phyloP scores from a whole-genome alignment of 140 eudicot genomes.

The Senecio squalidus region DNA sequence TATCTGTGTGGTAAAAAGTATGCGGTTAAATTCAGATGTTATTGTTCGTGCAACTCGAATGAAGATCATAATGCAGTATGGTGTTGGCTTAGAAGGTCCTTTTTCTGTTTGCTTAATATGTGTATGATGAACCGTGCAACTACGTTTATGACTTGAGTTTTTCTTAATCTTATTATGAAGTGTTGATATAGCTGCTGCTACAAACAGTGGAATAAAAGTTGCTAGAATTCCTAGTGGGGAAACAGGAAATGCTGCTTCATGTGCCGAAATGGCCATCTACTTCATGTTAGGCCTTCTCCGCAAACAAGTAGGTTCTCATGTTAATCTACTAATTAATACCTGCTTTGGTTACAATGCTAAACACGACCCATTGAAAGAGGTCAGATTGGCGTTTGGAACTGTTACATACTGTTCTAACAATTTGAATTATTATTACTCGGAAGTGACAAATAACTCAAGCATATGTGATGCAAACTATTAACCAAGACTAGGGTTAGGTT shows the following conservation, averaged over 20 bases:
- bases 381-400: background rate
- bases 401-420: too few relatives aligned
- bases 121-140: background rate
- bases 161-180: slow-evolving; percentile 32
- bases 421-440: too few relatives aligned
- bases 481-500: too few relatives aligned
- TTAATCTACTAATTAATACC: background rate
- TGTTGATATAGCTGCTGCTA: slow-evolving; percentile 72
- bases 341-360: background rate
- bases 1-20: slow-evolving; percentile 62
- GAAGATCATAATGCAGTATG: slow-evolving; percentile 90
- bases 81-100: slow-evolving; percentile 86
- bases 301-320: slow-evolving; percentile 57
- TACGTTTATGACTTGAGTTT: background rate
- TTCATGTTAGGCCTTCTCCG: slow-evolving; percentile 87
- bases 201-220: slow-evolving; percentile 70
- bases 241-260: slow-evolving; percentile 90
- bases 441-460: too few relatives aligned
- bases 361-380: too few relatives aligned
- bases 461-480: too few relatives aligned
- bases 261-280: slow-evolving; percentile 97
- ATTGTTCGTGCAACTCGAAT: slow-evolving; percentile 65
- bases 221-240: slow-evolving; percentile 68
- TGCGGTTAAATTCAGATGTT: slow-evolving; percentile 49
- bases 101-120: background rate